Evolutionary conservation across 1,139 yeast genomes (phyloP).

Genomic region (Fermentozyma sake): DNA sequence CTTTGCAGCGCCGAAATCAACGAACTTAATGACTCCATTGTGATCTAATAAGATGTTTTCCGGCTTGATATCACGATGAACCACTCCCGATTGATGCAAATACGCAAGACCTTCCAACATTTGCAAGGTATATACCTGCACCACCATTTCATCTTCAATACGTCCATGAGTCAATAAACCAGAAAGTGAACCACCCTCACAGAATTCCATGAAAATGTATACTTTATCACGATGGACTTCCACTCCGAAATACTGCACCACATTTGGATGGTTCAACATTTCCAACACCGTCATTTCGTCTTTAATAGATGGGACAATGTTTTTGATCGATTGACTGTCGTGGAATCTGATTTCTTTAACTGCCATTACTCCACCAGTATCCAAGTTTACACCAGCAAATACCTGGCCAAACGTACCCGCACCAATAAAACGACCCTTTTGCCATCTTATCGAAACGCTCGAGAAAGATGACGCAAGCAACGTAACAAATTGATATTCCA

Average conservation of each 20-base stretch:
- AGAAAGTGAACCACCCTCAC: slow-evolving; percentile 94
- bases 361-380: slow-evolving; percentile 95
- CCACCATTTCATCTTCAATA: slow-evolving; percentile 91
- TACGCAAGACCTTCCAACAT: slow-evolving; percentile 95
- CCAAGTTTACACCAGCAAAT: slow-evolving; percentile 86
- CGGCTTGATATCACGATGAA: slow-evolving; percentile 95
- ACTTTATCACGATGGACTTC: slow-evolving; percentile 96
- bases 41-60: slow-evolving; percentile 89
- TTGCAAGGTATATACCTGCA: slow-evolving; percentile 86
- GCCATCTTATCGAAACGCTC: slow-evolving; percentile 93
- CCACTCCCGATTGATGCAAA: slow-evolving; percentile 92
- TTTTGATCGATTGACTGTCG: slow-evolving; percentile 80
- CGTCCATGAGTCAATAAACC: slow-evolving; percentile 78
- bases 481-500: slow-evolving; percentile 82
- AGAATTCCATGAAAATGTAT: slow-evolving; percentile 94
- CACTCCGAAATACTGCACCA: slow-evolving; percentile 93
- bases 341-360: slow-evolving; percentile 93
- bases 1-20: slow-evolving; percentile 97
- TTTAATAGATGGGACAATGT: slow-evolving; percentile 81
- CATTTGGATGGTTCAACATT: slow-evolving; percentile 91
- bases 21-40: slow-evolving; percentile 89
- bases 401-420: slow-evolving; percentile 97
- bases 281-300: slow-evolving; percentile 97
- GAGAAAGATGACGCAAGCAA: slow-evolving; percentile 87
- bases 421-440: slow-evolving; percentile 89